Base-by-base conservation (phyloP, 768 basidiomycete genomes). In the Calocera cornea region DNA sequence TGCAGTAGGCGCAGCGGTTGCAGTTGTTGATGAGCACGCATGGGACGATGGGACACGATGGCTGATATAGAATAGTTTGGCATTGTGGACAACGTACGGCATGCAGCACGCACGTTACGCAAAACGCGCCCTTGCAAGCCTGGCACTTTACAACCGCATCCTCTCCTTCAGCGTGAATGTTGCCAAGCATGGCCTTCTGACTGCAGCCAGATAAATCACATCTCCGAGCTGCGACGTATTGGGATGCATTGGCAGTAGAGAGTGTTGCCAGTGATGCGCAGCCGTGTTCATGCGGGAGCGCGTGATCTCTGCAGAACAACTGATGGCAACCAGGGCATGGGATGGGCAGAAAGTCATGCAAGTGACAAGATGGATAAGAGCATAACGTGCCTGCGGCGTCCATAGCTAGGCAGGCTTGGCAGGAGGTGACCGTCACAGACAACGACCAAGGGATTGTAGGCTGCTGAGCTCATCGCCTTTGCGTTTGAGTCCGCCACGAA, bases 71-170 rank as follows among this genome's bases (percentile, higher is more conserved):
- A n/a, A 60, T 16, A 22, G 14, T 11, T 60, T 60, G 54, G 31
- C 54, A 31, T 60, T 29, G 31, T 33, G 54, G 24, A 60, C 31
- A 60, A 60, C 54, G 54, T 60, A 27, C 54, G 22, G 31, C 54
- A 60, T 60, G 10, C 8, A 16, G 54, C 22, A 60, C 54, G 54
- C 54, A 60, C 54, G 54, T 60, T 60, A 60, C 31, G 31, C 54
- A 60, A 19, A 60, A 60, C 31, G 54, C 54, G 27, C 54, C 54
- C 54, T 60, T 60, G 31, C 54, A 60, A 29, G 54, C 54, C 54
- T 60, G 54, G 54, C 54, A 60, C 22, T 60, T 60, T 33, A 60
- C 54, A 2, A 60, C 27, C 7, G 54, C 54, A 33, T 60, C 54
- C 31, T 60, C 54, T 27, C 54, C 54, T 7, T 60, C 54, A 60